These are phyloP conservation scores for Phylloporus arenicola DNA, from an alignment of 768 basidiomycete genomes.

Conservation along the genomic window DNA sequence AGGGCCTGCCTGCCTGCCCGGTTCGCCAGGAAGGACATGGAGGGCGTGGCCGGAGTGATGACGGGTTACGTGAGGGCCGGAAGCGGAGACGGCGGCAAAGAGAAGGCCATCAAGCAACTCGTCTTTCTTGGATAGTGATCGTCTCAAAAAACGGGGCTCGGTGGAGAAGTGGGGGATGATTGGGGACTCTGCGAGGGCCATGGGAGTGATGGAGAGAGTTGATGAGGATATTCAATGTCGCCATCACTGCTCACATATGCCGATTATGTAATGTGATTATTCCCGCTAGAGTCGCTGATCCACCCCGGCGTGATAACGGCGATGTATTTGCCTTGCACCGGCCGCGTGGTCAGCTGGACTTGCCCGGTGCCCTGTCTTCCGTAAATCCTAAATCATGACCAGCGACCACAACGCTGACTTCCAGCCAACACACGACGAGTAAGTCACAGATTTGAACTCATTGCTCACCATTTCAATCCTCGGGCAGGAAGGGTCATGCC, in stretches of 20 bases:
- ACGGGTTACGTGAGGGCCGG: slow-evolving; percentile 72
- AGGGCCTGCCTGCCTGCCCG: slow-evolving; percentile 42
- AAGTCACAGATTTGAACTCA: neutral
- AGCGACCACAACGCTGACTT: neutral
- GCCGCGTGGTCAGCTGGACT: neutral
- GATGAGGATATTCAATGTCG: neutral
- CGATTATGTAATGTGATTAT: neutral
- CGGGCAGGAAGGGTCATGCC: neutral
- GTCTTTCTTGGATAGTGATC: slow-evolving; percentile 47
- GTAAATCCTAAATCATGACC: neutral
- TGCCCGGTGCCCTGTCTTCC: neutral
- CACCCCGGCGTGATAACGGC: neutral
- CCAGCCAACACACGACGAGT: neutral
- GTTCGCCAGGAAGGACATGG: slow-evolving; percentile 41
- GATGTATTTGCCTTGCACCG: neutral
- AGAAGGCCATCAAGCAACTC: slow-evolving; percentile 74
- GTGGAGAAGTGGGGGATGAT: slow-evolving; percentile 13
- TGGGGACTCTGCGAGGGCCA: slow-evolving; percentile 30
- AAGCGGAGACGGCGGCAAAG: slow-evolving; percentile 69
- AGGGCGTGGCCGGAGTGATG: slow-evolving; percentile 85
- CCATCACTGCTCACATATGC: neutral
- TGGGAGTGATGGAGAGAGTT: neutral
- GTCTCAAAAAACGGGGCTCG: slow-evolving; percentile 34
- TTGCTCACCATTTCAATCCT: neutral
- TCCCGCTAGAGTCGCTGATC: neutral